Evolutionary conservation across 345 rosid genomes (phyloP), one percentile per base, ranked within the genome.

Genomic region (Salix suchowensis): DNA sequence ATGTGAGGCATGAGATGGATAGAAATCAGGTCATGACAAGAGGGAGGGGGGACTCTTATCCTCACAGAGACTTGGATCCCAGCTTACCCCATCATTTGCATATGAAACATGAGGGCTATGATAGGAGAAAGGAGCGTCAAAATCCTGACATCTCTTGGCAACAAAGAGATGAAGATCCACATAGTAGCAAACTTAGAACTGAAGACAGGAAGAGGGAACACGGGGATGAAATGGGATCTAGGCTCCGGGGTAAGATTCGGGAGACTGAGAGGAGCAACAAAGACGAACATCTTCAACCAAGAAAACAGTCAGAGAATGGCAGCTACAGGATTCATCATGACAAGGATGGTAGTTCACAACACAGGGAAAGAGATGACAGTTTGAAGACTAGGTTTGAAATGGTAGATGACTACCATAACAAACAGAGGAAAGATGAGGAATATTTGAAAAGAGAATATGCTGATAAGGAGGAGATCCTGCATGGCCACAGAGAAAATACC

Each of bases 161-260:
- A 76, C 81, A 84, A 71, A 87, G 88, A 81, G 92, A 91, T 67
- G 95, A 91, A 76, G 97, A 86, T 67, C 80, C 81, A 70, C 83
- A 79, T 70, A 58, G 82, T 76, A 87, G 89, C 86, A 91, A 86
- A 82, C 79, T 76, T 83, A 88, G 92, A 81, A 80, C 78, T 50
- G 97, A 94, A 80, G 97, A 89, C 72, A 87, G 92, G 85, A 92
- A 89, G 79, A 91, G 89, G 83, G 95, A 88, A 67, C 91, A 80
- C 52, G 92, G 84, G 77, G 94, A 91, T 81, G 97, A 93, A 79
- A 74, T 79, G 26, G 88, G 88, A 65, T 84, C 90, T 73, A 93
- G 91, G 84, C 89, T 91, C 87, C 88, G 86, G 80, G 83, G 85
- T 76, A 93, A 90, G 87, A 78, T 82, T 52, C 87, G 89, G 50